These are phyloP conservation scores for Colletotrichum melonis DNA, from an alignment of 2,329 filamentous ascomycete species.

Conservation along the genomic window DNA sequence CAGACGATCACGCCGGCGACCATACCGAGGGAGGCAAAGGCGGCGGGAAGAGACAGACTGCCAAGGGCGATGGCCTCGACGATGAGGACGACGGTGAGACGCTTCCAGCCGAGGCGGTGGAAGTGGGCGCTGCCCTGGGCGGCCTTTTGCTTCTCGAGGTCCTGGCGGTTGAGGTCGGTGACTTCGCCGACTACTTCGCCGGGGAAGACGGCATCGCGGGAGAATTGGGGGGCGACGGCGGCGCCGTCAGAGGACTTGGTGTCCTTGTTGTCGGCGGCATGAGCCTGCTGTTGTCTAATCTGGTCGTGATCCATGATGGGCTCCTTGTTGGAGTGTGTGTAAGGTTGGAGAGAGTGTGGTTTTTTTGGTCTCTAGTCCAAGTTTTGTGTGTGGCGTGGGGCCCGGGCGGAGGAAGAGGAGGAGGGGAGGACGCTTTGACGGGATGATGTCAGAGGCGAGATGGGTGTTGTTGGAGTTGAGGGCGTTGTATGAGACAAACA, in stretches of 20 bases:
- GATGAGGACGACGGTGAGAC: conserved; percentile 65
- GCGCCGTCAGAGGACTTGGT: conserved; percentile 23
- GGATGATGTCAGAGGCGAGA: neutral
- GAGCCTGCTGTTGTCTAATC: conserved; percentile 12
- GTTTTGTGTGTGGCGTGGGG: conserved; percentile 4
- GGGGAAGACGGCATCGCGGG: conserved; percentile 34
- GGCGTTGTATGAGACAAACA: neutral
- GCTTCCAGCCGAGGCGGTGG: conserved; percentile 67
- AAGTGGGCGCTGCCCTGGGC: conserved; percentile 60
- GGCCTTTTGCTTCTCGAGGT: conserved; percentile 59
- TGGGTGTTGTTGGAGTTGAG: neutral
- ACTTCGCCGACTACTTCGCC: conserved; percentile 44
- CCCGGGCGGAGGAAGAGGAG: neutral
- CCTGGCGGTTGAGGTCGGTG: conserved; percentile 44
- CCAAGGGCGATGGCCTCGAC: conserved; percentile 69
- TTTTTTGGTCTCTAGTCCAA: neutral
- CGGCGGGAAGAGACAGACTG: conserved; percentile 60
- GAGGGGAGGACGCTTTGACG: neutral
- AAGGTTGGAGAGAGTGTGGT: neutral
- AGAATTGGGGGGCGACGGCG: conserved; percentile 33
- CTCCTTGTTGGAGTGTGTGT: neutral
- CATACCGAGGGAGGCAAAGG: conserved; percentile 67
- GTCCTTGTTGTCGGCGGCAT: conserved; percentile 26
- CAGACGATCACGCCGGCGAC: conserved; percentile 51
- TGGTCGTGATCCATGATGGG: conserved; percentile 35